A percentile compares a stretch with the other conserved stretches of the same genome.
These are phyloP conservation scores for Heterobasidion annosum DNA, from an alignment of 1,284 basidiomycete genomes.

Conservation along the genomic window DNA sequence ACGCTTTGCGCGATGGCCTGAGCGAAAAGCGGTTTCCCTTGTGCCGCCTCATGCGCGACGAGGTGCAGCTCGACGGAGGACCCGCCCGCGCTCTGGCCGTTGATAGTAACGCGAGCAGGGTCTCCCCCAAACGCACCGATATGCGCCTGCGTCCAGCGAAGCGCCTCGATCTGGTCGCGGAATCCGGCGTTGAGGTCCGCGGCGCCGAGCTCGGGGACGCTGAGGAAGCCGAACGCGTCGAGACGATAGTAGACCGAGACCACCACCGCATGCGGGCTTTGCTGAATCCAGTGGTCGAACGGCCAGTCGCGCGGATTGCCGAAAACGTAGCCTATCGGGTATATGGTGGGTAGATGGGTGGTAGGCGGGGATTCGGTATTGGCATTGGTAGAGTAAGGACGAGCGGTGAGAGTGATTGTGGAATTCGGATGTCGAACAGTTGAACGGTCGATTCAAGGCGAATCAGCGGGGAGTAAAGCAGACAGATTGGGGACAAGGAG, in stretches of 20 bases:
- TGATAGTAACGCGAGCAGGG: conserved; percentile 43
- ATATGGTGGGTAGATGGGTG: neutral
- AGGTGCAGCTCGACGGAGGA: conserved; percentile 47
- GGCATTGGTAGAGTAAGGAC: neutral
- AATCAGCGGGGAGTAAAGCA: neutral
- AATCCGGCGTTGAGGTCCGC: conserved; percentile 56
- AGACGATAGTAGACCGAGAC: conserved; percentile 37
- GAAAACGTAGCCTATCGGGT: conserved; percentile 35
- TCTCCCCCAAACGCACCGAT: conserved; percentile 61
- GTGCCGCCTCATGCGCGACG: conserved; percentile 25
- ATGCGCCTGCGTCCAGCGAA: conserved; percentile 54
- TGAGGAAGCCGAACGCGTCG: conserved; percentile 32
- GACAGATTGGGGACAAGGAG: neutral
- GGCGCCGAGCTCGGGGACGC: conserved; percentile 31
- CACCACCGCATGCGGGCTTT: conserved; percentile 28
- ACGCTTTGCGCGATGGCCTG: conserved; percentile 52
- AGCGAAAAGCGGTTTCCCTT: conserved; percentile 31
- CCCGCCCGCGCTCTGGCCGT: conserved; percentile 56
- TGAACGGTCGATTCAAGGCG: neutral
- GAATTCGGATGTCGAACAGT: neutral
- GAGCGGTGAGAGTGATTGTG: neutral
- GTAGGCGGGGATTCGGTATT: neutral
- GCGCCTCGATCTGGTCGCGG: conserved; percentile 48
- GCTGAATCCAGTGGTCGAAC: conserved; percentile 30
- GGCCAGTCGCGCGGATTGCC: conserved; percentile 46